Evolutionary conservation across 1,284 basidiomycete species (phyloP), one percentile per base, ranked within the genome.

Genomic region (Papiliotrema terrestris): DNA sequence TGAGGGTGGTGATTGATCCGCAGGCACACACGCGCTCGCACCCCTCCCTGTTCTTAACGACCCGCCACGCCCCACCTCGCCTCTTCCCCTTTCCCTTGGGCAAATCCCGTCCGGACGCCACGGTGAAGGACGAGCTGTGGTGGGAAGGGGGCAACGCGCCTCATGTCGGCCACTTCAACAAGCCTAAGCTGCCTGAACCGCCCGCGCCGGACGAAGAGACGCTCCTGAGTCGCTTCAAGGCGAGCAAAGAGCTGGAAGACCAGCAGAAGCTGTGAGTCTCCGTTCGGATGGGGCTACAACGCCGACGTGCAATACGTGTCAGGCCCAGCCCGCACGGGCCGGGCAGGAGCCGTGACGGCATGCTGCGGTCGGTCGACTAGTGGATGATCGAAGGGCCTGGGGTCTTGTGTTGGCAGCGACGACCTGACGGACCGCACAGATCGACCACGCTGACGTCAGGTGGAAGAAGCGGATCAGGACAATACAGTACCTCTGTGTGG

Each of bases 121-220:
- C 58, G 20, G 57, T 70, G 20, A 65, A 58, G 39, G 67, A 72
- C 37, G 69, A 72, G 44, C 56, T 70, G 22, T 72, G 69, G 69
- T 72, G 69, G 69, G 69, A 72, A 50, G 69, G 69, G 15, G 69
- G 69, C 1, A 72, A 68, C 45, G 69, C 69, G 3, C 69, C 69
- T 17, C 69, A 72, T 58, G 69, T 72, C 19, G 68, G 69, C 32
- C 69, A 72, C 51, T 72, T 72, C 59, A 72, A 72, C 39, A 60
- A 59, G 45, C 61, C 62, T 5, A 63, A 65, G 45, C 23, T 69
- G 23, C 55, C 59, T 32, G 49, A 52, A 35, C 62, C 62, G 9
- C 52, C 59, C 17, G 56, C 32, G n/a, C 55, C 57, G 3, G 61
- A 65, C 39, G 49, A 56, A 22, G 44, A 60, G n/a, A 54, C 53